Conservation (phyloP, 73 alveolate species). For the Halteria grandinella region DNA sequence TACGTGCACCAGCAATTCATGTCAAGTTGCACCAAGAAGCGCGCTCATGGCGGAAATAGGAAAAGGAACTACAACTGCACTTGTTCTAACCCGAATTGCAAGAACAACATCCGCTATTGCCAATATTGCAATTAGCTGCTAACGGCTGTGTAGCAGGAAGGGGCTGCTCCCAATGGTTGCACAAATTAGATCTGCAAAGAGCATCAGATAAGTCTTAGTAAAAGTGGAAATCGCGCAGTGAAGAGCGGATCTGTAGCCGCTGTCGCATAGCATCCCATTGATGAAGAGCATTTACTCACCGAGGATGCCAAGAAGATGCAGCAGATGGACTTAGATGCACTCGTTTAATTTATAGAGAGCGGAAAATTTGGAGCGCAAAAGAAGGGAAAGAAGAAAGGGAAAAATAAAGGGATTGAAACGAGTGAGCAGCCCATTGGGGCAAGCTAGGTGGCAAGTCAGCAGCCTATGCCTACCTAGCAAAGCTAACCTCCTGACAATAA, state of each 20-base stretch:
- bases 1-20: background rate
- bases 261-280: background rate
- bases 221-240: background rate
- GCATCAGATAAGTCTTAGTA: background rate
- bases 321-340: slow-evolving; percentile 33
- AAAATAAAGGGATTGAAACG: too few species aligned
- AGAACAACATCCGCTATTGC: too few species aligned
- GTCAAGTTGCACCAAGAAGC: too few species aligned
- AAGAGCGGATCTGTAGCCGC: background rate
- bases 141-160: slow-evolving; percentile 30
- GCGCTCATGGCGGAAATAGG: too few species aligned
- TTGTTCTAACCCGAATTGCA: too few species aligned
- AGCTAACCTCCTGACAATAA: background rate
- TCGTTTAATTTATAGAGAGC: slow-evolving; percentile 8
- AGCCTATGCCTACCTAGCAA: background rate
- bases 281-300: background rate
- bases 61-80: too few species aligned
- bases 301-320: slow-evolving; percentile 6
- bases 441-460: background rate
- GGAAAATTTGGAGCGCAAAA: background rate
- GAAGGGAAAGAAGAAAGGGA: too few species aligned
- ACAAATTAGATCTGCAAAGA: background rate
- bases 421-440: background rate
- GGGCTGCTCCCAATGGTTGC: background rate
- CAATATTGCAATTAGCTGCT: too few species aligned